Evolutionary conservation across 2,329 filamentous ascomycete species (phyloP), one percentile per base, ranked within the genome.

Genomic region (Lasiodiplodia hormozganensis): DNA sequence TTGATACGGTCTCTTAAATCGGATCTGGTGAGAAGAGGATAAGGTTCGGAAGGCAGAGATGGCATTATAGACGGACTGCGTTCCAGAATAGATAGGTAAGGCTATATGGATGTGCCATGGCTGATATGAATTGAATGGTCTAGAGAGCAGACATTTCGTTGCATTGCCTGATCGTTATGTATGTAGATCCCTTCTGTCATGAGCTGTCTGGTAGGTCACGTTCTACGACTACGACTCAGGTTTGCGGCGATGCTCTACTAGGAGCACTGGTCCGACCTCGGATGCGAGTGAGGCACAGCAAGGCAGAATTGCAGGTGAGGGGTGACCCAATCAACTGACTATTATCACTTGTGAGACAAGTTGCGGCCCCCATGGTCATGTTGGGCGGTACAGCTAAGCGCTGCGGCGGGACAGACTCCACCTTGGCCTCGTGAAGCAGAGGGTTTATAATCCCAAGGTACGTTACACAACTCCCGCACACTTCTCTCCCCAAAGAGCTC

Each of bases 1-100:
- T 77, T 3, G 25, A 65, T 36, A 68, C 67, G 21, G 67, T 60
- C n/a, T 52, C 57, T 11, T 68, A 67, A 25, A 36, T 23, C 4
- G n/a, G 40, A 16, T 23, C 7, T 16, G 36, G 23, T n/a, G n/a
- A 18, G 36, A 23, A 49, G 10, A 16, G 43, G 7, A 47, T 47
- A 47, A 6, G 40, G 40, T 14, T 47, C n/a, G n/a, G 16, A 18
- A n/a, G 40, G 40, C 18, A 49, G 38, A 49, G 21, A 6, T 8
- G 16, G 21, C 18, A n/a, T 21, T 38, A 40, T 38, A 40, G 34
- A 40, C 8, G 34, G 34, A 10, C 6, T 38, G 54, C 54, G 11
- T 40, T 58, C 10, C 36, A 23, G 43, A 40, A 40, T 40, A 58
- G n/a, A 40, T 58, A 40, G n/a, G 21, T 40, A 21, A 12, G 54